These are phyloP conservation scores for Trichocomaceae sp. DNA, from an alignment of 2,329 filamentous ascomycete genomes.

Conservation along the genomic window DNA sequence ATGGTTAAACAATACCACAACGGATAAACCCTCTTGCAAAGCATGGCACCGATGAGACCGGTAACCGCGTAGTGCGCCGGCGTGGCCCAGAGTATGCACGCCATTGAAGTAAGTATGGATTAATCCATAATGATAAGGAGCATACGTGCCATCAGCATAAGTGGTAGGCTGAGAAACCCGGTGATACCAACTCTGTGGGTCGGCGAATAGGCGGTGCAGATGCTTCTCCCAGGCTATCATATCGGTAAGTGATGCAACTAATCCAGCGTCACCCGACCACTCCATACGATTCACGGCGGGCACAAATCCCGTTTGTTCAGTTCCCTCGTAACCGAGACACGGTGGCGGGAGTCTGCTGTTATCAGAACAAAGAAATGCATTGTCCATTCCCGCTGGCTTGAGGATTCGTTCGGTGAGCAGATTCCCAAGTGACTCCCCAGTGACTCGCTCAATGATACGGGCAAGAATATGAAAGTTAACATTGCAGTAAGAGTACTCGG, in stretches of 20 bases:
- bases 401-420: conserved; percentile 36
- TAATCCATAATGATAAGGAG: conserved; percentile 36
- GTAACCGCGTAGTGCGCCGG: conserved; percentile 40
- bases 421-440: conserved; percentile 28
- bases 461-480: conserved; percentile 39
- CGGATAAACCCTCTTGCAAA: conserved; percentile 30
- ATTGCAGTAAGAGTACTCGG: conserved; percentile 41
- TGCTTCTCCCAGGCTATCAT: conserved; percentile 43
- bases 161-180: conserved; percentile 22
- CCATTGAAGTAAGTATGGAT: conserved; percentile 21
- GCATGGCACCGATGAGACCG: conserved; percentile 32
- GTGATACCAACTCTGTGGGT: conserved; percentile 31
- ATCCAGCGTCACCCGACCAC: conserved; percentile 43
- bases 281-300: conserved; percentile 38
- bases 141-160: conserved; percentile 30
- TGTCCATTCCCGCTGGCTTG: conserved; percentile 38
- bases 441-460: conserved; percentile 34
- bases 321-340: conserved; percentile 41
- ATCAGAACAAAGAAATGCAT: conserved; percentile 34
- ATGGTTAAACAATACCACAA: conserved; percentile 39
- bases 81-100: conserved; percentile 31
- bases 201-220: conserved; percentile 27
- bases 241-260: conserved; percentile 40
- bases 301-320: conserved; percentile 31
- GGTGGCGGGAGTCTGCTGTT: conserved; percentile 34